phyloP scores from a whole-genome alignment of 208 protist species.

The Naegleria lovaniensis region DNA sequence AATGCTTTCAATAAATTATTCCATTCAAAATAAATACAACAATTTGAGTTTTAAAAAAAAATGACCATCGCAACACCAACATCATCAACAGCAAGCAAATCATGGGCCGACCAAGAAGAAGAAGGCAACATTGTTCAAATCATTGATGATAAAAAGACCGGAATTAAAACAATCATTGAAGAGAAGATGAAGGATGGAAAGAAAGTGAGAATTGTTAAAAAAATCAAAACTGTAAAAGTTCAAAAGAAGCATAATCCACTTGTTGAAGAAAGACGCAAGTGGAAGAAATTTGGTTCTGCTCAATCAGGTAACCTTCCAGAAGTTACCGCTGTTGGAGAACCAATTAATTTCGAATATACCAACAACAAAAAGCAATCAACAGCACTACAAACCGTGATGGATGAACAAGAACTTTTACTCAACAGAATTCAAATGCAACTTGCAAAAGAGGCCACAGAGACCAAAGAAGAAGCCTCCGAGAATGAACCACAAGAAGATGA shows the following conservation, averaged over 20 bases:
- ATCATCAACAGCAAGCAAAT: neutral
- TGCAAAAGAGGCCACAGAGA: neutral
- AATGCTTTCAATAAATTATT: no score
- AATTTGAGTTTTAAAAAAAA: neutral
- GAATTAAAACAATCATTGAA: neutral
- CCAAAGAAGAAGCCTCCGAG: neutral
- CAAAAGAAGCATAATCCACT: neutral
- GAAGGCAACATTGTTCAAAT: neutral
- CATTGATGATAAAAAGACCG: neutral
- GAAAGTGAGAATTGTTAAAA: slow-evolving; percentile 17
- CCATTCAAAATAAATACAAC: no score
- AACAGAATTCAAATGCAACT: slow-evolving; percentile 19
- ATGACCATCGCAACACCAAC: neutral
- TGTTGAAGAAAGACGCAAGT: slow-evolving; percentile 16
- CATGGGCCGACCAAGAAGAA: neutral
- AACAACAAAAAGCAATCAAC: neutral
- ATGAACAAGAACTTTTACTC: neutral
- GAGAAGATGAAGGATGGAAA: neutral
- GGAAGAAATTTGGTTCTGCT: slow-evolving; percentile 23
- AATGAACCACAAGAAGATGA: neutral
- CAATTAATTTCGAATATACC: neutral
- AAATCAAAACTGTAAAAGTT: slow-evolving; percentile 8
- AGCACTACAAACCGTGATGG: neutral
- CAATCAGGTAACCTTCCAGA: no score
- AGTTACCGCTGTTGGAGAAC: neutral